Evolutionary conservation across 2,329 filamentous ascomycete species (phyloP), one percentile per base, ranked within the genome.

Genomic region (Verruconis gallopava): DNA sequence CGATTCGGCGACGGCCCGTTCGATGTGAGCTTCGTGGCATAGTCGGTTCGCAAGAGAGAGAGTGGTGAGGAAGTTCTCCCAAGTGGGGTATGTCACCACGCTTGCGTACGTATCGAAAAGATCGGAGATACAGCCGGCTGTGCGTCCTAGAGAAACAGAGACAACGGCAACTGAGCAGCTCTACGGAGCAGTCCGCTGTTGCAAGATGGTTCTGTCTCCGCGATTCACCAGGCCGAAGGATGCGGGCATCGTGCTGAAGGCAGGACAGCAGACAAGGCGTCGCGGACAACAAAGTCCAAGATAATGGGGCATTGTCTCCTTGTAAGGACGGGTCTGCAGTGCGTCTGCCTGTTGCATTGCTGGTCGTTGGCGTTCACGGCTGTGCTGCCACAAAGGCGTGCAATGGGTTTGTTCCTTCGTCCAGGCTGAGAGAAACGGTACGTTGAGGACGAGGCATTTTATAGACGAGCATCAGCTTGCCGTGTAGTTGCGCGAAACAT

Each of bases 41-140:
- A 69, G 68, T 64, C 66, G 1, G 51, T 47, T 3, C 70, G 71
- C 0, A 67, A 69, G 9, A 52, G 71, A 4, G 53, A 66, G 3
- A 74, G 71, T 49, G 68, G 69, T 0, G 71, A 60, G 67, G 56
- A 72, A 72, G 49, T 69, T 75, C 60, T 59, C 69, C 1, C 67
- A 74, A 53, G 70, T 74, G 2, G 71, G 75, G 51, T 72, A 73
- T 50, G 62, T 65, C 3, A 63, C 61, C 11, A 61, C 67, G 2
- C 49, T 74, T 18, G 25, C 25, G 25, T 30, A 30, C n/a, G 9
- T 30, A n/a, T n/a, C n/a, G 9, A 30, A 30, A 30, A 9, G n/a
- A 9, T 30, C 6, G 6, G 25, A 30, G 25, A 30, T 30, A 9
- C 6, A 30, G 25, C 25, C 25, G 25, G 25, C 25, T 30, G 25